Conservation (phyloP, 495 filamentous ascomycete species). For the Penicillium parvum region DNA sequence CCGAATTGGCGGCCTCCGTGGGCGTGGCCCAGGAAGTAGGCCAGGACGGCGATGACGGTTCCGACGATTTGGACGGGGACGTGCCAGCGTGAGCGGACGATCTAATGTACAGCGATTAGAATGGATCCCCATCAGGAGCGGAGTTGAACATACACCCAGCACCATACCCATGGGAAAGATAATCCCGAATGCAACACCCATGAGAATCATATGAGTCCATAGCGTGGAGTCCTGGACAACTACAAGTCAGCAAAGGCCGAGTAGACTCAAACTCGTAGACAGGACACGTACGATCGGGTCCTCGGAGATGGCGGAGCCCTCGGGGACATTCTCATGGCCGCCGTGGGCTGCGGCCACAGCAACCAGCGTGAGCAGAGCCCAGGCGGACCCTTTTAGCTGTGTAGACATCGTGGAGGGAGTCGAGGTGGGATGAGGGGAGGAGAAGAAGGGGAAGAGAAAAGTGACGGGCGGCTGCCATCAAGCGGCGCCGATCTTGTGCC, state of each 20-base stretch:
- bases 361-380: conserved; percentile 28
- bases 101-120: conserved; percentile 45
- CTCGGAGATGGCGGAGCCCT: conserved; percentile 67
- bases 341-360: conserved; percentile 57
- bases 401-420: conserved; percentile 11
- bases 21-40: conserved; percentile 85
- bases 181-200: conserved; percentile 80
- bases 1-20: conserved; percentile 87
- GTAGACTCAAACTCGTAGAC: background rate
- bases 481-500: conserved; percentile 13
- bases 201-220: conserved; percentile 93
- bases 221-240: conserved; percentile 65
- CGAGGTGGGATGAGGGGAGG: conserved; percentile 3
- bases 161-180: conserved; percentile 96
- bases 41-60: conserved; percentile 69
- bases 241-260: background rate
- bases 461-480: conserved; percentile 10
- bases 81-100: conserved; percentile 87
- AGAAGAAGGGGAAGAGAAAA: conserved; percentile 8
- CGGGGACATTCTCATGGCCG: conserved; percentile 68
- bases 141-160: conserved; percentile 61
- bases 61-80: conserved; percentile 81
- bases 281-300: conserved; percentile 74
- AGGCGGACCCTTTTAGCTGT: conserved; percentile 18
- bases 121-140: background rate